Base-by-base conservation (phyloP, 169 alveolate genomes). In the Neospora caninum region DNA sequence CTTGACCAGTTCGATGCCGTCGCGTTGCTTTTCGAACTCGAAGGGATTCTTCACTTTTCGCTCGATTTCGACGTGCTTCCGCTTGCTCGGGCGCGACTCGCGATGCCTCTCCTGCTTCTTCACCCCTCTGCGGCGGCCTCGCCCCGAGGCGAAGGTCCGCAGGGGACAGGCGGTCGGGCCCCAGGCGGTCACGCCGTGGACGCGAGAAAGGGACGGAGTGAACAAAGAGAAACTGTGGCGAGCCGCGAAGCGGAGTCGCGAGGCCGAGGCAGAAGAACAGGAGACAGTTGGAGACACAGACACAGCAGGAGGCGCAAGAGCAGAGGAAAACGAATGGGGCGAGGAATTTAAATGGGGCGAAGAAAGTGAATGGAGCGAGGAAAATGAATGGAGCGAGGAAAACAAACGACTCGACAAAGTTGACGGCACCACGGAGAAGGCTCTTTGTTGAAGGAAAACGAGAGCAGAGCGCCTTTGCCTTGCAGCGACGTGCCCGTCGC, bases 1-100 rank as follows among this genome's bases (percentile, higher is more conserved):
- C 39, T 42, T 82, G 36, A 82, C 64, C 13, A 82, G 89, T 67
- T 82, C 89, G 39, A 82, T 41, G 34, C 89, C 89, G 25, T 82
- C 89, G 20, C 89, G n/a, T 82, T 82, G 6, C 69, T 42, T 36
- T 25, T 82, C 89, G 38, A 29, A 82, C 39, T 82, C 67, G 38
- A 82, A 39, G 38, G 89, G 89, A 82, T 82, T 82, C 67, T 82
- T 82, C 41, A 82, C 67, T 42, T 41, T 42, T 38, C 89, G 2
- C 38, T 82, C 89, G n/a, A 41, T 41, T 29, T 82, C 89, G 36
- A 82, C 67, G 13, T 41, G 64, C 89, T 82, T 82, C 25, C 67
- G 39, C 45, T 38, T 78, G 45, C 86, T 78, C 39, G 86, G 86
- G 39, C 86, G 86, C 1, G 43, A 29, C 45, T 78, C 86, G 7